phyloP scores from a whole-genome alignment of 768 basidiomycete species.

The Boletus vinaceobasis region DNA sequence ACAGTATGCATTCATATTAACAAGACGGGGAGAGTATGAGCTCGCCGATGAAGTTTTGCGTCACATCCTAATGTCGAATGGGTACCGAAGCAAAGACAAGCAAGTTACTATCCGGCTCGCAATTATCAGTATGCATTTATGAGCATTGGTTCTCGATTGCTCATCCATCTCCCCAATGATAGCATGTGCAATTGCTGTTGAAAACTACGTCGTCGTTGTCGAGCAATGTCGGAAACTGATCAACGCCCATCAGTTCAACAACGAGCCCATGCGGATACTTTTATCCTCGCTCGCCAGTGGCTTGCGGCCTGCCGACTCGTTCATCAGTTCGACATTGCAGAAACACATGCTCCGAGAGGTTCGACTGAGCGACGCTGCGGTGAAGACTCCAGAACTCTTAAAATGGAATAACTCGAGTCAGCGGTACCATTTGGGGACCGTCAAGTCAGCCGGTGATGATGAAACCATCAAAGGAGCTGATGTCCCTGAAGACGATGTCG shows the following conservation, averaged over 20 bases:
- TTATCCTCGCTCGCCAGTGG: slow-evolving; percentile 71
- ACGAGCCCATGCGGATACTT: slow-evolving; percentile 81
- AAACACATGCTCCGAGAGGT: slow-evolving; percentile 84
- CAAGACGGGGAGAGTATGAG: slow-evolving; percentile 58
- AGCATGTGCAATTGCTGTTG: slow-evolving; percentile 72
- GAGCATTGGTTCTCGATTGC: background rate
- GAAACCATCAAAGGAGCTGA: slow-evolving; percentile 13
- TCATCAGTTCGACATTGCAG: slow-evolving; percentile 74
- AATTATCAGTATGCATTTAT: slow-evolving; percentile 55
- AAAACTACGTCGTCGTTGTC: slow-evolving; percentile 56
- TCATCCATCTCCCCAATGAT: background rate
- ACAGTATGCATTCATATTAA: slow-evolving; percentile 74
- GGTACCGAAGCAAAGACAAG: slow-evolving; percentile 56
- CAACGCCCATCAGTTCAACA: slow-evolving; percentile 76
- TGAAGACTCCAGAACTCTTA: slow-evolving; percentile 55
- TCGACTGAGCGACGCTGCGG: slow-evolving; percentile 62
- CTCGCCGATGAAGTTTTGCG: slow-evolving; percentile 71
- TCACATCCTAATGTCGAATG: slow-evolving; percentile 72
- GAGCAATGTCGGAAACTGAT: slow-evolving; percentile 77
- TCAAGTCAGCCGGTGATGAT: slow-evolving; percentile 20
- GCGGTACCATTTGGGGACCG: slow-evolving; percentile 47
- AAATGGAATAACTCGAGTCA: slow-evolving; percentile 60
- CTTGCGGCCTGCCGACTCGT: slow-evolving; percentile 63
- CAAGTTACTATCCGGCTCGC: slow-evolving; percentile 75
- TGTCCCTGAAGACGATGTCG: slow-evolving; percentile 33